Base-by-base conservation (phyloP, 2,329 filamentous ascomycete genomes). In the Colletotrichum cordylinicola region DNA sequence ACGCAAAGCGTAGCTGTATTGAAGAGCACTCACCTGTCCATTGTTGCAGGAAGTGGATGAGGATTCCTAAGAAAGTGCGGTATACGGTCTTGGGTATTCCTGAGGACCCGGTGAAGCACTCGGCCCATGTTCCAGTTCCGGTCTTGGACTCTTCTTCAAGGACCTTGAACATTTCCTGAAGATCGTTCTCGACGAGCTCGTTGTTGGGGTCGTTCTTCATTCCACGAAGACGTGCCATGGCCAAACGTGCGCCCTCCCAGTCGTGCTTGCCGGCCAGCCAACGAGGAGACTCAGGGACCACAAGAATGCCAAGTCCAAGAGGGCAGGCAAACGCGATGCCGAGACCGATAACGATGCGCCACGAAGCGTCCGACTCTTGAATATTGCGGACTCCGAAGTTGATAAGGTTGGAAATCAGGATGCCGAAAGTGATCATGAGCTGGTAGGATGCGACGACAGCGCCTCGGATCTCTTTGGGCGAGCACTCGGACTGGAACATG, bases 381-480 rank as follows among this genome's bases (percentile, higher is more conserved):
- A 89, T 87, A 12, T 79, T 80, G 58, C 86, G 84, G 12, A 89
- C 86, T 58, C 88, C 89, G 69, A 85, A 90, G 82, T 91, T 91
- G 79, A 92, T 86, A 70, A 88, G 84, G 78, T 90, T 90, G 70
- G 89, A 86, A 24, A 89, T 81, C 69, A 91, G 90, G 77, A 95
- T 94, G 39, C 93, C 93, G 33, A 94, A 86, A 1, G 93, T 95
- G 82, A 95, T 93, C 85, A 94, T 92, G 18, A 95, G 90, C 84
- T 95, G 93, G 83, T 94, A 95, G n/a, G 90, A 91, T 6, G 90
- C 88, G n/a, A 93, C 90, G 58, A 94, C 89, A 39, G 90, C 89
- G 78, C 92, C 92, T 78, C 92, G 90, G 76, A 93, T 92, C 79
- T 91, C 88, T 21, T 88, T 87, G 6, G 92, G 92, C 2, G 90